Evolutionary conservation across 1,284 basidiomycete genomes (phyloP).

Genomic region (Ceratobasidium sp.): DNA sequence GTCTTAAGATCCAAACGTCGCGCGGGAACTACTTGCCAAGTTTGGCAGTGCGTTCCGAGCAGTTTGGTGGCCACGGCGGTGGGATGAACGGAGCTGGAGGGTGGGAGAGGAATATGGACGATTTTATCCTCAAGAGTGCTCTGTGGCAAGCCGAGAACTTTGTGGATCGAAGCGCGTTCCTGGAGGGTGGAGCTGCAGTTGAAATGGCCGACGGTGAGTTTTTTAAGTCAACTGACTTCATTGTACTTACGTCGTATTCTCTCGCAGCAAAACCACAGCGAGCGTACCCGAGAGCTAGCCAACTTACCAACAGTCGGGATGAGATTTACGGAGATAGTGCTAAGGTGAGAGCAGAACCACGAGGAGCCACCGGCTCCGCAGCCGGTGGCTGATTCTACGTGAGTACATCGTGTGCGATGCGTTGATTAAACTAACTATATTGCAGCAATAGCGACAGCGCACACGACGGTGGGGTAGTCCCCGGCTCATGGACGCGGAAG

Average conservation of each 20-base stretch:
- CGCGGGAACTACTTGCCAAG: constrained; percentile 93
- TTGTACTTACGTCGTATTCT: constrained; percentile 50
- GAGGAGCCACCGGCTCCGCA: too few species aligned
- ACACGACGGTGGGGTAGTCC: constrained; percentile 63
- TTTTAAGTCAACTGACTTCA: constrained; percentile 37
- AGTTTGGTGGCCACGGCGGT: constrained; percentile 76
- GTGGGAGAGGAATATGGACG: constrained; percentile 89
- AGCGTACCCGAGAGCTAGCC: constrained; percentile 83
- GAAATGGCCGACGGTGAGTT: constrained; percentile 58
- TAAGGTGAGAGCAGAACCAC: too few species aligned
- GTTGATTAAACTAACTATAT: too few species aligned
- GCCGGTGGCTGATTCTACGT: too few species aligned
- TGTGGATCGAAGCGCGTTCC: constrained; percentile 82
- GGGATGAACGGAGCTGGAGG: constrained; percentile 55
- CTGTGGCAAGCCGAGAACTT: constrained; percentile 95
- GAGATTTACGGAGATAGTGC: too few species aligned
- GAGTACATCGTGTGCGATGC: too few species aligned
- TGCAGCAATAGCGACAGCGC: constrained; percentile 55
- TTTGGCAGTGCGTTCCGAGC: constrained; percentile 86
- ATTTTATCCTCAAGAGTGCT: constrained; percentile 91
- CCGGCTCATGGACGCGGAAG: too few species aligned
- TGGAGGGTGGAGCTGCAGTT: constrained; percentile 58
- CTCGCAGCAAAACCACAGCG: constrained; percentile 83
- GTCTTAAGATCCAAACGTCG: constrained; percentile 93
- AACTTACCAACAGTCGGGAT: too few species aligned